Percentiles rank a stretch among this genome's conserved stretches.
phyloP scores from a whole-genome alignment of 352 stramenopile species.

The Thalassiosira oceanica region DNA sequence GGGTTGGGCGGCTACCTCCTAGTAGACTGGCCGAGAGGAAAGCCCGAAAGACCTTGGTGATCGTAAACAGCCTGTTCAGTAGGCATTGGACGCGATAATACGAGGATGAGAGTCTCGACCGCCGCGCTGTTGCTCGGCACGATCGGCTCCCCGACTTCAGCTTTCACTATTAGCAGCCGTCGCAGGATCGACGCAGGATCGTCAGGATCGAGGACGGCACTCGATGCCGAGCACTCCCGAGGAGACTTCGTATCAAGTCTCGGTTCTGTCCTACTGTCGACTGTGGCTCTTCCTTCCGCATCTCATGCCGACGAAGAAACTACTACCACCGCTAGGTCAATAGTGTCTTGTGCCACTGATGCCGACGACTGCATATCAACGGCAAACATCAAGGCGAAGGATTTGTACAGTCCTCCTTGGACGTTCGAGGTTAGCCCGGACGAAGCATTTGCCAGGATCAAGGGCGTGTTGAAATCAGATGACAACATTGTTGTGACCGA shows the following conservation, averaged over 20 bases:
- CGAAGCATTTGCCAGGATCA: conserved; percentile 71
- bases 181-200: too few species aligned
- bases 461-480: conserved; percentile 64
- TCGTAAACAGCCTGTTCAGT: too few species aligned
- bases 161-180: too few species aligned
- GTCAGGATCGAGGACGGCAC: background rate
- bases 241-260: conserved; percentile 15
- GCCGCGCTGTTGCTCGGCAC: too few species aligned
- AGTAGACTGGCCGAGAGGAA: too few species aligned
- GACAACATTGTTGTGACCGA: conserved; percentile 40
- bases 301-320: conserved; percentile 26
- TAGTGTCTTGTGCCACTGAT: conserved; percentile 23
- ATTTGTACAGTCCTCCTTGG: conserved; percentile 68
- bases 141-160: too few species aligned
- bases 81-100: too few species aligned
- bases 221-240: conserved; percentile 7
- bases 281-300: conserved; percentile 16
- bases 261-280: conserved; percentile 7
- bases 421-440: conserved; percentile 66
- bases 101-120: too few species aligned
- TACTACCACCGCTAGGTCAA: background rate
- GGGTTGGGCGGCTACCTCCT: too few species aligned
- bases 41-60: too few species aligned
- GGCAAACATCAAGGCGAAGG: conserved; percentile 59
- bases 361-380: conserved; percentile 70